These are phyloP conservation scores for Salix udensis DNA, from an alignment of 345 rosid species.

Conservation along the genomic window DNA sequence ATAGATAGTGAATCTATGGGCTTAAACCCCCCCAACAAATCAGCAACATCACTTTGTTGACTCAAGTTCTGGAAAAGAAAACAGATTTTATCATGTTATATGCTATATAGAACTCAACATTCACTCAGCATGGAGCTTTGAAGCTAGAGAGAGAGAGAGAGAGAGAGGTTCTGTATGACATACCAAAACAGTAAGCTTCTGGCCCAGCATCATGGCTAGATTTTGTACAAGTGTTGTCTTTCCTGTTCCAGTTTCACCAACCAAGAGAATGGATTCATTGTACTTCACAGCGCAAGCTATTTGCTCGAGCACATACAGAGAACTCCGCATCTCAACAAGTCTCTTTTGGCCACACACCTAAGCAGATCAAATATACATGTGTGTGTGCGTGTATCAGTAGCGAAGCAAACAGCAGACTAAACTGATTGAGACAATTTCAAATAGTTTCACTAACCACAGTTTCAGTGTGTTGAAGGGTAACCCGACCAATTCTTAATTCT, in stretches of 20 bases:
- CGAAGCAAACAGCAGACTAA: slow-evolving; percentile 16
- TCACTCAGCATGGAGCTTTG: background rate
- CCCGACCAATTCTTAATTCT: slow-evolving; percentile 68
- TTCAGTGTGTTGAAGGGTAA: slow-evolving; percentile 49
- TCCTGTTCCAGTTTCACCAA: slow-evolving; percentile 99
- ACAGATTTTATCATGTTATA: slow-evolving; percentile 7
- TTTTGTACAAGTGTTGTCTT: slow-evolving; percentile 95
- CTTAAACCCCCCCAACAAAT: slow-evolving; percentile 93
- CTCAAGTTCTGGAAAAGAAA: slow-evolving; percentile 70
- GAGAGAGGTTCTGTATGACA: slow-evolving; percentile 10
- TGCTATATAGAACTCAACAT: background rate
- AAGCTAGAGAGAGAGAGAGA: background rate
- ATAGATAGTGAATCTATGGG: slow-evolving; percentile 69
- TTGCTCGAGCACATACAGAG: slow-evolving; percentile 70
- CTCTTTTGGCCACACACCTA: slow-evolving; percentile 52
- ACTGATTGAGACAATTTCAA: slow-evolving; percentile 14
- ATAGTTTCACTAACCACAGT: slow-evolving; percentile 42
- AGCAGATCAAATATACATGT: slow-evolving; percentile 15
- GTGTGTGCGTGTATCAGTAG: background rate
- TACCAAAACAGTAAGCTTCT: slow-evolving; percentile 89
- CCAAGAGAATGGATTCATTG: slow-evolving; percentile 92
- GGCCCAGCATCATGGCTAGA: slow-evolving; percentile 72
- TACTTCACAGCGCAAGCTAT: slow-evolving; percentile 75
- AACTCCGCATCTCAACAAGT: slow-evolving; percentile 72
- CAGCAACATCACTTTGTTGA: slow-evolving; percentile 95